Evolutionary conservation across 1,284 basidiomycete species (phyloP).

Genomic region (Flammula alnicola): DNA sequence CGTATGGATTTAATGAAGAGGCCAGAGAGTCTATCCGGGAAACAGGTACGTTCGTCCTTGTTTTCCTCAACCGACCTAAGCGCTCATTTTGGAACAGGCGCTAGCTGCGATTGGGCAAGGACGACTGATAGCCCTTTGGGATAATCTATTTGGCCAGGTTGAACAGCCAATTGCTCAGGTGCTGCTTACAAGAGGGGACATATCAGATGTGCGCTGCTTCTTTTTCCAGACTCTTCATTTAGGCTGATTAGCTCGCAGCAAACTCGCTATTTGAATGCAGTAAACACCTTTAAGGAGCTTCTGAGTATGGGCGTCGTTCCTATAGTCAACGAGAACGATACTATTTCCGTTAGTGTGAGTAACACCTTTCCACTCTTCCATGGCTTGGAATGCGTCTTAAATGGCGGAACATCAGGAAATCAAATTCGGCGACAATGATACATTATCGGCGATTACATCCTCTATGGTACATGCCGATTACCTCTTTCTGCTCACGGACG

Average conservation of each 20-base stretch:
- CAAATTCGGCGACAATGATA: slow-evolving; percentile 99
- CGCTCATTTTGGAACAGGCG: slow-evolving; percentile 56
- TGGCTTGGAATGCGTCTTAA: background rate
- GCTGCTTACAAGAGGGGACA: slow-evolving; percentile 92
- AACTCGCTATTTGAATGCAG: slow-evolving; percentile 92
- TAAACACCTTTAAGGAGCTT: slow-evolving; percentile 90
- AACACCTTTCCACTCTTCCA: background rate
- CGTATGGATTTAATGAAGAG: slow-evolving; percentile 85
- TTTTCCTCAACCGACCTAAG: background rate
- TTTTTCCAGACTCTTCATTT: slow-evolving; percentile 12
- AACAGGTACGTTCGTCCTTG: slow-evolving; percentile 66
- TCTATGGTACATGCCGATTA: slow-evolving; percentile 98
- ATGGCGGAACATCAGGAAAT: slow-evolving; percentile 77
- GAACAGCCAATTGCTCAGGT: slow-evolving; percentile 97
- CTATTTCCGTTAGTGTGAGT: slow-evolving; percentile 90
- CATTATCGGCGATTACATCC: slow-evolving; percentile 94
- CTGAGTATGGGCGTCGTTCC: slow-evolving; percentile 90
- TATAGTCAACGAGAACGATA: slow-evolving; percentile 98
- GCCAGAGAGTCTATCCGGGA: slow-evolving; percentile 87
- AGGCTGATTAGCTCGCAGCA: slow-evolving; percentile 54
- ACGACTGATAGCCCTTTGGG: slow-evolving; percentile 94
- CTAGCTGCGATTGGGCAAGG: slow-evolving; percentile 97
- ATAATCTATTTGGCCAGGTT: slow-evolving; percentile 92
- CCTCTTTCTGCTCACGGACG: slow-evolving; percentile 95
- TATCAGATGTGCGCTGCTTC: slow-evolving; percentile 66